Evolutionary conservation across 495 filamentous ascomycete genomes (phyloP).

Genomic region (Aspergillus indologenus): DNA sequence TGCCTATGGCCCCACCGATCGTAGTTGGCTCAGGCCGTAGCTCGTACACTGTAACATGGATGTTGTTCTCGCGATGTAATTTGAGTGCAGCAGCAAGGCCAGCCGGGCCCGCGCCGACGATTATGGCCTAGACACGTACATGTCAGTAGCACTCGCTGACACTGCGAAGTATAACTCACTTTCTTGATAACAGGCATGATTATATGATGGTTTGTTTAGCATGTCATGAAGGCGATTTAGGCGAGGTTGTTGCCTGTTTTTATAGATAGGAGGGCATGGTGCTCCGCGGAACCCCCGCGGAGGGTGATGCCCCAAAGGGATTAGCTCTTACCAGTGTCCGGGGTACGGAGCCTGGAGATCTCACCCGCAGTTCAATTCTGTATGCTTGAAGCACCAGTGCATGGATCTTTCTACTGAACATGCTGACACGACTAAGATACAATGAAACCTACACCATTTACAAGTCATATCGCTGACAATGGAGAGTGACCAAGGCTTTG

Average conservation of each 20-base stretch:
- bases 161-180: not conserved
- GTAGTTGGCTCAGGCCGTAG: slow-evolving; percentile 32
- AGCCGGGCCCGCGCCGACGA: slow-evolving; percentile 21
- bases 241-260: not conserved
- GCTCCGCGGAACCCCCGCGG: not conserved
- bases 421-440: too few species aligned
- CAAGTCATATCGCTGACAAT: too few species aligned
- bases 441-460: too few species aligned
- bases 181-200: not conserved
- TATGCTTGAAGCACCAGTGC: too few species aligned
- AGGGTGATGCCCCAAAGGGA: not conserved
- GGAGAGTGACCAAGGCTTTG: too few species aligned
- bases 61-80: slow-evolving; percentile 27
- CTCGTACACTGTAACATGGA: slow-evolving; percentile 31
- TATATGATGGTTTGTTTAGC: not conserved
- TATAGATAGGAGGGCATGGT: not conserved
- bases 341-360: not conserved
- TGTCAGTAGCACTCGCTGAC: not conserved
- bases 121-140: slow-evolving; percentile 12
- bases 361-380: not conserved
- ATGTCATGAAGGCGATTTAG: not conserved
- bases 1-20: slow-evolving; percentile 46
- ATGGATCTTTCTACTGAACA: too few species aligned
- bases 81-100: slow-evolving; percentile 28
- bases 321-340: not conserved